Conservation (phyloP, 2,329 filamentous ascomycete species). For the Phoma herbarum region DNA sequence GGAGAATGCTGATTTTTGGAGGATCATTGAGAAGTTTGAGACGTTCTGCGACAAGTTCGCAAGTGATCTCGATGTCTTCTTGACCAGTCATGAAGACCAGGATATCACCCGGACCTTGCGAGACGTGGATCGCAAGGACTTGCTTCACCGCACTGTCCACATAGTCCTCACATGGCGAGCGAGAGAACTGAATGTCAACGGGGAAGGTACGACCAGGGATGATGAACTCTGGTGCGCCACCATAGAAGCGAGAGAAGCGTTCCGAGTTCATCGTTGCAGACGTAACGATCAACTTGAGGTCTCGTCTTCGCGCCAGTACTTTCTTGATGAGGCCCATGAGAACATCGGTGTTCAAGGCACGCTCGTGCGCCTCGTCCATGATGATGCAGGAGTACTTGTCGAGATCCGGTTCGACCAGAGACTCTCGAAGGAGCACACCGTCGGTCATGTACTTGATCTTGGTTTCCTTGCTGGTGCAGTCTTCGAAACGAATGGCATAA, state of each 20-base stretch:
- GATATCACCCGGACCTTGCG: conserved; percentile 91
- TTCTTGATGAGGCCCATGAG: conserved; percentile 98
- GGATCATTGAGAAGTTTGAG: conserved; percentile 91
- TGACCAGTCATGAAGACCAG: conserved; percentile 99
- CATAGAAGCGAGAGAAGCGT: conserved; percentile 94
- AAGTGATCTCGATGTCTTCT: conserved; percentile 97
- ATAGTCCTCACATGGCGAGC: conserved; percentile 95
- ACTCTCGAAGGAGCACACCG: conserved; percentile 91
- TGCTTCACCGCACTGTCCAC: conserved; percentile 97
- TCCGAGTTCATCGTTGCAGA: conserved; percentile 99
- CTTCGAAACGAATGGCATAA: conserved; percentile 97
- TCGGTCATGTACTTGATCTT: conserved; percentile 99
- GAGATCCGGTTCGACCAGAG: conserved; percentile 87
- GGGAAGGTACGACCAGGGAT: conserved; percentile 97
- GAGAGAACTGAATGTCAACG: conserved; percentile 94
- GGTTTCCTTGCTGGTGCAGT: conserved; percentile 95
- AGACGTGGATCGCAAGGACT: conserved; percentile 93
- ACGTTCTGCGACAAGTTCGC: conserved; percentile 88
- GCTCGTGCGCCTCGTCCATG: conserved; percentile 99
- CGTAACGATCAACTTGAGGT: conserved; percentile 95
- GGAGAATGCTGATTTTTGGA: conserved; percentile 90
- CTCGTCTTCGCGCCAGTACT: conserved; percentile 85
- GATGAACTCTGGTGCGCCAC: conserved; percentile 93
- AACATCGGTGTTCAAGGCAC: conserved; percentile 95
- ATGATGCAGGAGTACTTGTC: conserved; percentile 98